Percentiles rank a stretch among this genome's conserved stretches.
Evolutionary conservation across 1,284 basidiomycete species (phyloP).

Genomic region (Gymnopus androsaceus): DNA sequence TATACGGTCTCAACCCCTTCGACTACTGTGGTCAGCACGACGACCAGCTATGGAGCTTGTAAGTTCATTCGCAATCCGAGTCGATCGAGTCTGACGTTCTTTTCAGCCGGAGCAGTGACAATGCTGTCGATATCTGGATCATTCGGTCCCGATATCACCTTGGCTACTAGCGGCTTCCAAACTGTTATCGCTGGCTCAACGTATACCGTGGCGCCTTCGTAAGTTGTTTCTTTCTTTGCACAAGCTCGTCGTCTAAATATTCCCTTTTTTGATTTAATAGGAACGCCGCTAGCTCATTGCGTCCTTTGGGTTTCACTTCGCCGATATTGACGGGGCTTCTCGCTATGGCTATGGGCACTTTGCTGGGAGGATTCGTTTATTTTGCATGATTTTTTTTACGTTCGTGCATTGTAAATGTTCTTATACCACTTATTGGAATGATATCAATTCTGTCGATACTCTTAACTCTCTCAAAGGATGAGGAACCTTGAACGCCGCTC

Average conservation of each 20-base stretch:
- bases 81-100: neutral
- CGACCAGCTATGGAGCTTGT: neutral
- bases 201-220: conserved; percentile 2
- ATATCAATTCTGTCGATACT: too few relatives aligned
- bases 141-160: neutral
- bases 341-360: neutral
- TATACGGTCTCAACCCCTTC: neutral
- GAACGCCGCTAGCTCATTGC: neutral
- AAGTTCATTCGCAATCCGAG: neutral
- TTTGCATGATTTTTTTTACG: neutral
- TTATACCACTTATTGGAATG: neutral
- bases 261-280: neutral
- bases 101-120: conserved; percentile 2
- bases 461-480: too few relatives aligned
- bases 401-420: neutral
- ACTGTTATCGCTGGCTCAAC: neutral
- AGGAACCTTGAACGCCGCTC: too few relatives aligned
- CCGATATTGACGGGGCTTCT: neutral
- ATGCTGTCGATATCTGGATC: neutral
- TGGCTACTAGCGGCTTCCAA: conserved; percentile 2
- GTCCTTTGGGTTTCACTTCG: neutral
- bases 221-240: neutral
- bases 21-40: neutral
- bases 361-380: conserved; percentile 1
- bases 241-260: too few relatives aligned